Evolutionary conservation across 495 filamentous ascomycete species (phyloP), one percentile per base, ranked within the genome.

Genomic region (Xylaria flabelliformis): DNA sequence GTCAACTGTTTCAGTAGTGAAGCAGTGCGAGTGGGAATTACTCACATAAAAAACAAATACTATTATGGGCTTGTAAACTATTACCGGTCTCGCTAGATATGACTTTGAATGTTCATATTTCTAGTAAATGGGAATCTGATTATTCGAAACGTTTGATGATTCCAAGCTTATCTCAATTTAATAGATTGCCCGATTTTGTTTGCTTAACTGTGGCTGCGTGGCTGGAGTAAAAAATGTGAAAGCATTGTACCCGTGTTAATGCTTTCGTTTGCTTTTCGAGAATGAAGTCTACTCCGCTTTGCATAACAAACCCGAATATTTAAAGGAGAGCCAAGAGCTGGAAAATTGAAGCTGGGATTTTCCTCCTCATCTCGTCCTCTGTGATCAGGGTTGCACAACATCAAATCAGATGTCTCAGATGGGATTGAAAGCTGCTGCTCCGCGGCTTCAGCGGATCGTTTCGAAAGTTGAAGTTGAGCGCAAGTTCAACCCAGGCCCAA

Each of bases 391-490:
- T 29, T 46, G n/a, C 9, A 19, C 24, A 7, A 24, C 62, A 24
- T 19, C 19, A 34, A 32, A 44, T 34, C 4, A 61, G 39, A 48
- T 61, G 10, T 44, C n/a, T 36, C 13, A 44, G 32, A 72, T 63
- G 64, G 66, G 36, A 5, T 32, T 64, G 10, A 74, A 70, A 67
- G 34, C 29, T 34, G 51, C 55, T 9, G 55, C 70, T 64, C 53
- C 24, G 34, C 41, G 39, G 29, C 58, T 74, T 3, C 59, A 66
- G 61, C 73, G 73, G 21, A 64, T 74, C 36, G 61, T 69, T 39
- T 74, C 73, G 1, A 74, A 70, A 15, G 63, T 75, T 19, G 73
- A 75, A 63, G 73, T 75, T 17, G 73, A 75, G 56, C 73, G 70
- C 67, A 75, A 75, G 58, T 75, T 75, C 53, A 75, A 70, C 62